Evolutionary conservation across 2,329 filamentous ascomycete genomes (phyloP).

Genomic region (Aspergillus versicolor): DNA sequence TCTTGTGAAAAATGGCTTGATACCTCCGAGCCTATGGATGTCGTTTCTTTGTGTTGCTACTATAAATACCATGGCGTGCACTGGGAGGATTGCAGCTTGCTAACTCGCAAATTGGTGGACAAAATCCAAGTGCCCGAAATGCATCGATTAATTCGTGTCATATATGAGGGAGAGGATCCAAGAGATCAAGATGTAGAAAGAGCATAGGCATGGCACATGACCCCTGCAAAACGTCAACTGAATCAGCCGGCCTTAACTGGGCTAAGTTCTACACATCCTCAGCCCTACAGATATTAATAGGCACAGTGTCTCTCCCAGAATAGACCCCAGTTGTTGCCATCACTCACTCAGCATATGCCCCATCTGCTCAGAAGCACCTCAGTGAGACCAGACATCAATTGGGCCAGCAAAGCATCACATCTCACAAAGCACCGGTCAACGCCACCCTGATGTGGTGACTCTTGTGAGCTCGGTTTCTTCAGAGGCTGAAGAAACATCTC

Average conservation of each 20-base stretch:
- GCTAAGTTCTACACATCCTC: background rate
- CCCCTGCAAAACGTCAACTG: background rate
- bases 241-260: background rate
- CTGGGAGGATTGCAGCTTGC: too few species aligned
- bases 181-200: background rate
- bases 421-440: background rate
- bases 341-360: background rate
- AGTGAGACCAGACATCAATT: background rate
- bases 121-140: background rate
- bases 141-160: background rate
- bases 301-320: background rate
- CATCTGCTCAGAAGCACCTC: background rate
- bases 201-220: background rate
- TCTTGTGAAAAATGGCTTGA: too few species aligned
- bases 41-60: too few species aligned
- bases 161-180: background rate
- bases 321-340: background rate
- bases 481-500: conserved; percentile 6
- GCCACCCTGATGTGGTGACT: conserved; percentile 1
- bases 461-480: background rate
- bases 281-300: conserved; percentile 6
- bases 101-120: too few species aligned
- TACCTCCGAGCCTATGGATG: too few species aligned
- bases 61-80: too few species aligned
- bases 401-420: background rate